Evolutionary conservation across 1,139 yeast species (phyloP).

Genomic region (Pichia terricola): DNA sequence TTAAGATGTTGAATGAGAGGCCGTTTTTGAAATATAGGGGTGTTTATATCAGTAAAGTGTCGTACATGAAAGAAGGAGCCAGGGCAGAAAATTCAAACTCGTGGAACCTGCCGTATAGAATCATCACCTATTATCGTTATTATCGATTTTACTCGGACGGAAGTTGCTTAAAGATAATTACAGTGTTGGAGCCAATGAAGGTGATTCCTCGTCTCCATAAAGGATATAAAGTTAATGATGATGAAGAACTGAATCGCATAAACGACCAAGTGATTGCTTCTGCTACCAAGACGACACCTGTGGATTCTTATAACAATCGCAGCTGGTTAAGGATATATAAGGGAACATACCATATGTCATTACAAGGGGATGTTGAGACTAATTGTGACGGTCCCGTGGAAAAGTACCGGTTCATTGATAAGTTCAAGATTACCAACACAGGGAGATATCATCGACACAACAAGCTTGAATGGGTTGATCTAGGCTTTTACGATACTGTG

Average conservation of each 20-base stretch:
- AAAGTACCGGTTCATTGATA: constrained; percentile 55
- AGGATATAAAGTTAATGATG: constrained; percentile 10
- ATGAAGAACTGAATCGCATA: constrained; percentile 3
- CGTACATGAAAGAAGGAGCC: constrained; percentile 75
- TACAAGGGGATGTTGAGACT: constrained; percentile 48
- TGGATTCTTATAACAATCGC: constrained; percentile 7
- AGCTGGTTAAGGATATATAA: constrained; percentile 29
- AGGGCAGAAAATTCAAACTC: constrained; percentile 53
- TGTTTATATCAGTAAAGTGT: constrained; percentile 75
- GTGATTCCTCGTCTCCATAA: constrained; percentile 32
- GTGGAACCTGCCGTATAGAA: constrained; percentile 70
- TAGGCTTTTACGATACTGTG: constrained; percentile 39
- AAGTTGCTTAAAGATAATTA: constrained; percentile 51
- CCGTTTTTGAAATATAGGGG: constrained; percentile 80
- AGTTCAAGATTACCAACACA: constrained; percentile 43
- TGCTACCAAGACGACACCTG: constrained; percentile 2
- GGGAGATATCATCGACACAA: constrained; percentile 51
- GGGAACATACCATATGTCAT: constrained; percentile 47
- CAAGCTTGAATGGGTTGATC: constrained; percentile 58
- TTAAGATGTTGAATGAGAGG: constrained; percentile 39
- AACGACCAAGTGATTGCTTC: constrained; percentile 1
- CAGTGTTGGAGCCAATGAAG: constrained; percentile 54
- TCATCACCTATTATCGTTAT: constrained; percentile 83
- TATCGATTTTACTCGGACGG: constrained; percentile 78
- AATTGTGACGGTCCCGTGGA: constrained; percentile 51